Evolutionary conservation across 176 grass and related monocot genomes (phyloP), one percentile per base, ranked within the genome.

Genomic region (Dendrocalamus sinicus): DNA sequence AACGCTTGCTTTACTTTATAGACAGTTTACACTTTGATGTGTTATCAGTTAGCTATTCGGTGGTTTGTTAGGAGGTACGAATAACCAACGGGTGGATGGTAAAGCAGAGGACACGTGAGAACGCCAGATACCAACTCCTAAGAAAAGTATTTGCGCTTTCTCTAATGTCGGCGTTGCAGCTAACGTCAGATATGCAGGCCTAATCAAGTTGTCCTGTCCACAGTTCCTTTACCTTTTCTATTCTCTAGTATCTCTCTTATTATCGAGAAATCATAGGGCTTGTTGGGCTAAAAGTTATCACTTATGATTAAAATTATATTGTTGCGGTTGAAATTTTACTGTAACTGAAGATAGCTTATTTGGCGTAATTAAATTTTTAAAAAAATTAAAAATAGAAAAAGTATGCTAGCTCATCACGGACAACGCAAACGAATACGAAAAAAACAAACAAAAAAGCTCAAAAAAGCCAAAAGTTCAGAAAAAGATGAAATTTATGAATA

Each of bases 71-170:
- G 73, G 26, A 71, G 53, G 43, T 79, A 39, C 53, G 55, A 30
- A 32, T 47, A 20, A 22, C 17, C 9, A 9, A 8, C 22, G n/a
- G 28, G 62, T 69, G 74, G 50, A 78, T 9, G 52, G 52, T 7
- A 61, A 1, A 8, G 30, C 19, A 35, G 12, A 60, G 7, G 2
- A 54, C 50, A 78, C 51, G 24, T 32, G 64, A 78, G 2, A 84
- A 12, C 19, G 3, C 8, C 2, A 53, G 46, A 11, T 72, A 41
- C 68, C 45, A 54, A 63, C 52, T 32, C 58, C 51, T 67, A 75
- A 3, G 69, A 58, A 75, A 81, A 81, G 70, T 54, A 67, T 75
- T 12, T 1, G 69, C 81, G 75, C 70, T 75, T 41, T 55, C 22
- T 73, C 14, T 10, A 26, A 41, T 20, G 46, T 86, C 76, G 55